phyloP scores from a whole-genome alignment of 768 basidiomycete species.

The Tulasnella sp. region DNA sequence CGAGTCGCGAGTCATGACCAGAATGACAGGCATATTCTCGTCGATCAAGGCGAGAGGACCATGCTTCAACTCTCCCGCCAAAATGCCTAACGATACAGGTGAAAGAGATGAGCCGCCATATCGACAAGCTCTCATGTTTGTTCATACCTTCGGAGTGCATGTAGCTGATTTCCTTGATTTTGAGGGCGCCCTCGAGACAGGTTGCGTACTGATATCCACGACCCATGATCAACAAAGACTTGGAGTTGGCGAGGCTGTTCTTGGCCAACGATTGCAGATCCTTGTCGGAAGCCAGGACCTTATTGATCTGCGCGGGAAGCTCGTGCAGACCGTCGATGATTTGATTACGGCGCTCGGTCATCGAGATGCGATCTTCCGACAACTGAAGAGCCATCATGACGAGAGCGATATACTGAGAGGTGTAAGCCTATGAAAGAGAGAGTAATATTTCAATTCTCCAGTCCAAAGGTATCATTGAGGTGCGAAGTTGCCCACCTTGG shows the following conservation, averaged over 20 bases:
- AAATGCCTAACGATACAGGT: conserved; percentile 51
- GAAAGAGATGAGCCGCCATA: neutral
- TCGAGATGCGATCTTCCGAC: conserved; percentile 91
- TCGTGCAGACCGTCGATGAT: conserved; percentile 89
- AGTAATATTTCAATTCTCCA: neutral
- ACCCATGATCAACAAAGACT: conserved; percentile 91
- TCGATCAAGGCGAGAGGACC: conserved; percentile 96
- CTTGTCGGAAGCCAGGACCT: conserved; percentile 69
- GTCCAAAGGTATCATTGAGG: conserved; percentile 1
- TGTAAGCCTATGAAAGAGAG: conserved; percentile 67
- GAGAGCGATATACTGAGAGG: conserved; percentile 96
- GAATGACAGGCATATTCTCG: conserved; percentile 97
- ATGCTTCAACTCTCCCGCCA: conserved; percentile 98
- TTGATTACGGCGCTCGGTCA: conserved; percentile 77
- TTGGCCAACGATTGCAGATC: conserved; percentile 70
- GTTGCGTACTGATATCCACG: conserved; percentile 98
- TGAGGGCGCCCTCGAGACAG: conserved; percentile 93
- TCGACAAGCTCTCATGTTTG: neutral
- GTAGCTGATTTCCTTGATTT: conserved; percentile 99
- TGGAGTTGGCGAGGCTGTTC: conserved; percentile 63
- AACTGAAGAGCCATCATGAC: conserved; percentile 98
- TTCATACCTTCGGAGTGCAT: conserved; percentile 33
- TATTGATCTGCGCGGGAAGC: conserved; percentile 82
- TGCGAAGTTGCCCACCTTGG: conserved; percentile 49
- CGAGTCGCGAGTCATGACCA: conserved; percentile 99